Percentiles rank a stretch among this genome's conserved stretches.
Evolutionary conservation across 306 rosid species (phyloP).

Genomic region (Vicia villosa): DNA sequence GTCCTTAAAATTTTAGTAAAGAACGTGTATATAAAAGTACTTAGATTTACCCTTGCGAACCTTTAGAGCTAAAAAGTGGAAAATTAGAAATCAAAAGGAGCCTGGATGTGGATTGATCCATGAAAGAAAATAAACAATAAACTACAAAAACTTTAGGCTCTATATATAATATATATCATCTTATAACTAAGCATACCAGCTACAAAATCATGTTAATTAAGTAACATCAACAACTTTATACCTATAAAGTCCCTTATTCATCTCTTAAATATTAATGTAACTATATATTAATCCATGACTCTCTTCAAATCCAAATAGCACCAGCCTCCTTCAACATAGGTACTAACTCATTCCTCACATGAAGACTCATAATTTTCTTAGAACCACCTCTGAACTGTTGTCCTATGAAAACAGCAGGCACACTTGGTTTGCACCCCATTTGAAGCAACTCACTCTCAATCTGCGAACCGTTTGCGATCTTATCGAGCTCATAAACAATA

Average conservation of each 20-base stretch:
- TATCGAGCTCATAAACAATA: conserved; percentile 73
- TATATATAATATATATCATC: not conserved
- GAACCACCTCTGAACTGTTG: conserved; percentile 66
- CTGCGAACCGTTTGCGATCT: conserved; percentile 56
- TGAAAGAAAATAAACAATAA: no score
- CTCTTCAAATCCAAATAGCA: conserved; percentile 70
- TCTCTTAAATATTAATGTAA: conserved; percentile 9
- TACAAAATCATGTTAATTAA: conserved; percentile 21
- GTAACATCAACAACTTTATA: conserved; percentile 3
- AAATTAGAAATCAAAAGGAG: no score
- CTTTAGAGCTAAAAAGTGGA: no score
- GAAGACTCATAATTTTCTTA: conserved; percentile 61
- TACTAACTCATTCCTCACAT: conserved; percentile 59
- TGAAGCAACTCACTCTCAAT: conserved; percentile 63
- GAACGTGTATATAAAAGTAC: no score
- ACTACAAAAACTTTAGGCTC: no score
- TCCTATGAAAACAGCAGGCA: conserved; percentile 75
- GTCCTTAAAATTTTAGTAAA: no score
- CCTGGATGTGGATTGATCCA: no score
- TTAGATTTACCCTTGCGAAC: no score
- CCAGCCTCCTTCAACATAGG: conserved; percentile 60
- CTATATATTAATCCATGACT: not conserved
- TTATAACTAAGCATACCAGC: not conserved
- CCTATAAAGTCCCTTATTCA: conserved; percentile 24
- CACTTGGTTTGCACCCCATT: conserved; percentile 68